These are phyloP conservation scores for Coccomyxa sp. DNA, from an alignment of 139 green algal species.

Conservation along the genomic window DNA sequence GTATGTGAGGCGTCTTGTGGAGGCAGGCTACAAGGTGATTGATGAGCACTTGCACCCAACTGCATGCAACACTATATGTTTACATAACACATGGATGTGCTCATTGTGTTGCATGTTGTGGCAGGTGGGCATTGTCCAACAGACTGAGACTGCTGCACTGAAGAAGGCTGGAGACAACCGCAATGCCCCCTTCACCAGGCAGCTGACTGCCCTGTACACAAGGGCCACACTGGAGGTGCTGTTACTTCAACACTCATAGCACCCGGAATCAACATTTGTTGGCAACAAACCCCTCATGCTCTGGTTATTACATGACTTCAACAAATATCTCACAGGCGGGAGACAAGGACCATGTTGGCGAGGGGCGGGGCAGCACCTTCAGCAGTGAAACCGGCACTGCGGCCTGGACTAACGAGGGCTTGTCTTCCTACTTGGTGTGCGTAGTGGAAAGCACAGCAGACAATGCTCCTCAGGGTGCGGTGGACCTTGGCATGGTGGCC, in stretches of 20 bases:
- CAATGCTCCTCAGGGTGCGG: neutral
- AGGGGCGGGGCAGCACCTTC: neutral
- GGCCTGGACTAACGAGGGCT: constrained; percentile 6
- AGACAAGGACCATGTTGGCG: constrained; percentile 4
- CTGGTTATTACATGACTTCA: no score
- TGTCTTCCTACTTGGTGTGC: constrained; percentile 39
- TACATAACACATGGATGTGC: neutral
- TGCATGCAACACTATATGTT: neutral
- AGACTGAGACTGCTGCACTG: constrained; percentile 78
- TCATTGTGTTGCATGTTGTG: neutral
- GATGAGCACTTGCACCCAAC: neutral
- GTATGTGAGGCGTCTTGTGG: constrained; percentile 78
- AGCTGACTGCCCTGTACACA: constrained; percentile 82
- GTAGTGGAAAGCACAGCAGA: constrained; percentile 25
- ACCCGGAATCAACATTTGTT: neutral
- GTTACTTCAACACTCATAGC: neutral
- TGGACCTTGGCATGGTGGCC: constrained; percentile 60
- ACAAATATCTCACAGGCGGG: constrained; percentile 3
- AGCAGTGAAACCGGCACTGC: neutral
- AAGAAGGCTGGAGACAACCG: constrained; percentile 56
- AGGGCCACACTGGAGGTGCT: constrained; percentile 77
- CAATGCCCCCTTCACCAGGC: constrained; percentile 63
- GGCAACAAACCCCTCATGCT: neutral
- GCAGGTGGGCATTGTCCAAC: constrained; percentile 70
- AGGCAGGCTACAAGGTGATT: constrained; percentile 68